Base-by-base conservation (phyloP, 2,329 filamentous ascomycete genomes). In the Fusarium sp. region DNA sequence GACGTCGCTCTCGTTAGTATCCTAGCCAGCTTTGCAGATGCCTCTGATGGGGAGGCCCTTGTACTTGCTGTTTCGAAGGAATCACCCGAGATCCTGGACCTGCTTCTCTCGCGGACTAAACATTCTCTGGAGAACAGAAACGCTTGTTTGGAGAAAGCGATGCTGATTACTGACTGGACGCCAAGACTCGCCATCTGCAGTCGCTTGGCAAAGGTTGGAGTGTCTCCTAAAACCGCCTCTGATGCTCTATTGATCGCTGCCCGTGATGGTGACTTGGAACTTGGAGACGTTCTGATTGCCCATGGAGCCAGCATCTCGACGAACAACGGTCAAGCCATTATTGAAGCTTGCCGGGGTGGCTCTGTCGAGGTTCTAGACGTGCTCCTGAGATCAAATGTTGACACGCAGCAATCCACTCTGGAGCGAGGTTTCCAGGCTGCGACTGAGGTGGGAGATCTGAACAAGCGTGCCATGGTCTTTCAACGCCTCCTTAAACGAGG, bases 361-460 rank as follows among this genome's bases (percentile, higher is more conserved):
- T 83, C 84, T 0, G 76, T 82, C 0, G 83, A 84, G 5, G 83
- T 89, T 6, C 73, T 90, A 4, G 76, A 80, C 39, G 84, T 89
- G 75, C 77, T 90, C 1, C 76, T 90, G 1, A 81, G 78, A 27
- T 81, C 82, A 2, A 80, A 82, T 27, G 75, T 72, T 0, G 73
- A 81, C 5, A 75, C 83, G 0, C 80, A 80, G 11, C 81, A 81
- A 50, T 73, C 76, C 7, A 86, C 83, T 0, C 75, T 89, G 4
- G 81, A 84, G 31, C 81, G 82, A 40, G 87, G 84, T 0, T 89
- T 90, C 46, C 85, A 88, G 64, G 87, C 86, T 3, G 86, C 87
- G 0, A 88, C 85, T 0, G 84, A 87, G 55, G 80, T 89, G 2
- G 77, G 83, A 2, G 85, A 89, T 61, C 75, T 89, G 6, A 81